phyloP scores from a whole-genome alignment of 1,284 basidiomycete genomes.

The Hortiboletus rubellus region DNA sequence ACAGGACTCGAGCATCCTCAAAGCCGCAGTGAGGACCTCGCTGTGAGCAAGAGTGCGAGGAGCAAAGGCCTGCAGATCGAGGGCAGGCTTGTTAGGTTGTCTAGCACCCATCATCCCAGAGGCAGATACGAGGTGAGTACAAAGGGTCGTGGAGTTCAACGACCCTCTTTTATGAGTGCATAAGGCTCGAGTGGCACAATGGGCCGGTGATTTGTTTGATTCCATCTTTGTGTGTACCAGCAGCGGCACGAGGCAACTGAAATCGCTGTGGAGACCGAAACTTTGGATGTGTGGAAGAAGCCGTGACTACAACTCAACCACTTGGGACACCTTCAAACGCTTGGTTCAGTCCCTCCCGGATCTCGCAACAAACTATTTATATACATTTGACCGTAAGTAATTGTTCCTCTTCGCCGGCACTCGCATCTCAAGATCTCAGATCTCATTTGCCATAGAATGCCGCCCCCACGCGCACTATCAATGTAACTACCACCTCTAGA shows the following conservation, averaged over 20 bases:
- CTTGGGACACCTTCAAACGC: neutral
- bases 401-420: neutral
- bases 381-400: neutral
- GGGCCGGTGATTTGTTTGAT: constrained; percentile 3
- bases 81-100: constrained; percentile 5
- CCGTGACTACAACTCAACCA: too few species aligned
- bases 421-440: neutral
- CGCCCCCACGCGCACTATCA: constrained; percentile 76
- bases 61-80: constrained; percentile 20
- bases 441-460: constrained; percentile 48
- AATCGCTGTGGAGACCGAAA: constrained; percentile 3
- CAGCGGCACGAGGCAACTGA: too few species aligned
- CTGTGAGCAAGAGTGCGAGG: constrained; percentile 10
- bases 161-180: constrained; percentile 6
- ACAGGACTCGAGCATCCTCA: too few species aligned
- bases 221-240: neutral
- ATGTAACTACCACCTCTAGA: constrained; percentile 47
- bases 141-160: neutral
- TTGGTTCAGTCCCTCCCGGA: too few species aligned
- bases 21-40: too few species aligned
- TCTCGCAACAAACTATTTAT: too few species aligned
- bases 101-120: neutral
- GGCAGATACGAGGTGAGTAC: neutral
- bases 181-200: neutral
- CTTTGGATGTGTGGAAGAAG: too few species aligned